Conservation (phyloP, 1,139 yeast genomes). For the Suhomyces bribrorum region DNA sequence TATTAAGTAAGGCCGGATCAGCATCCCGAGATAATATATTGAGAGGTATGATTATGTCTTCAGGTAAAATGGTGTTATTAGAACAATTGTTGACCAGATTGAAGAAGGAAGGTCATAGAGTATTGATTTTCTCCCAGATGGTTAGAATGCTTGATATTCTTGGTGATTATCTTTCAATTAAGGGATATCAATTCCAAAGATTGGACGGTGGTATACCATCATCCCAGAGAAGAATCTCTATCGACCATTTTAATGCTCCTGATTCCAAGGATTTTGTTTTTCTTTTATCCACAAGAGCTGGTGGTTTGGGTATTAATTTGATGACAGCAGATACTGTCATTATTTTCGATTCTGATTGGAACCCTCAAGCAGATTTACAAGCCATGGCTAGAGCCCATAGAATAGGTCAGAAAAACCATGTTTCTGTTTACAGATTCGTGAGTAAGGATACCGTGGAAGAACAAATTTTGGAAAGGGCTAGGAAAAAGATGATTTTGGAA, state of each 20-base stretch:
- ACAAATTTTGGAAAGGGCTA: constrained; percentile 92
- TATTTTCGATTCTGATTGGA: constrained; percentile 98
- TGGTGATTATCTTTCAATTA: constrained; percentile 87
- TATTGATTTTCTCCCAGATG: constrained; percentile 94
- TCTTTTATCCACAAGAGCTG: constrained; percentile 92
- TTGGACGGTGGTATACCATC: constrained; percentile 97
- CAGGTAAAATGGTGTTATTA: constrained; percentile 95
- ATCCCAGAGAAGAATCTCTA: constrained; percentile 87
- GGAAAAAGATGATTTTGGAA: constrained; percentile 96
- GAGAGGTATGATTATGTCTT: constrained; percentile 93
- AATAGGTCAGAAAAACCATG: constrained; percentile 97
- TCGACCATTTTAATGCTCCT: constrained; percentile 95
- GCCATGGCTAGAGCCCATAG: constrained; percentile 99
- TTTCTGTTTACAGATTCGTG: constrained; percentile 93
- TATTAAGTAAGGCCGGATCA: constrained; percentile 62
- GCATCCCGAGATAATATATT: constrained; percentile 74
- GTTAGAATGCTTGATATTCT: constrained; percentile 92
- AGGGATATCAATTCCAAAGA: constrained; percentile 90
- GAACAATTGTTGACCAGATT: constrained; percentile 85
- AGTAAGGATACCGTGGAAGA: constrained; percentile 98
- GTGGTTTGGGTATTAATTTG: constrained; percentile 95
- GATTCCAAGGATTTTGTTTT: constrained; percentile 92
- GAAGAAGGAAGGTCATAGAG: constrained; percentile 93
- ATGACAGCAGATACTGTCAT: constrained; percentile 99
- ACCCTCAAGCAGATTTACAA: constrained; percentile 96